Evolutionary conservation across 2,329 filamentous ascomycete species (phyloP).

Genomic region (Colletotrichum sp.): DNA sequence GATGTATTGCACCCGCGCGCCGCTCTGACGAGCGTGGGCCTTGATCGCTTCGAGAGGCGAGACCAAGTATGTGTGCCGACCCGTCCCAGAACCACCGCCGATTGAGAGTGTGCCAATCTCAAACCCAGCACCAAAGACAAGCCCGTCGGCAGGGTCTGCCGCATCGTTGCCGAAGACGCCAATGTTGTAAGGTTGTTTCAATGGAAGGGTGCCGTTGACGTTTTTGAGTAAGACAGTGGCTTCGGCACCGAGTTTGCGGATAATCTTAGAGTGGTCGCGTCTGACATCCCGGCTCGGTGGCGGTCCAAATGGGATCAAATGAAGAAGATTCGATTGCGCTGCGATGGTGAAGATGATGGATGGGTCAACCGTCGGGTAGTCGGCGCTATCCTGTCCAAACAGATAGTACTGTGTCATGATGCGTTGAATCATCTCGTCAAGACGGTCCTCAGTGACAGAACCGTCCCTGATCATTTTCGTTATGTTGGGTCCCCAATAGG

Average conservation of each 20-base stretch:
- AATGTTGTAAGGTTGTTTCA: constrained; percentile 57
- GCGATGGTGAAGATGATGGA: constrained; percentile 6
- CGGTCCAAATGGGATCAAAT: constrained; percentile 31
- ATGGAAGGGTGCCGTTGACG: constrained; percentile 57
- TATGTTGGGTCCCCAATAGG: constrained; percentile 63
- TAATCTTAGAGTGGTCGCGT: constrained; percentile 65
- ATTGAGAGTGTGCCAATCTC: constrained; percentile 68
- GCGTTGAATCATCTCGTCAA: constrained; percentile 71
- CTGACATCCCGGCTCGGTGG: constrained; percentile 59
- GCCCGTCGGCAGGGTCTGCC: constrained; percentile 41
- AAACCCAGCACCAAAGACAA: constrained; percentile 50
- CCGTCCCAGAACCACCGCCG: constrained; percentile 69
- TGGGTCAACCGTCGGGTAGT: constrained; percentile 46
- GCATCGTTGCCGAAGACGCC: constrained; percentile 72
- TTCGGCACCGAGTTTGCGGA: constrained; percentile 58
- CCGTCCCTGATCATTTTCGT: constrained; percentile 63
- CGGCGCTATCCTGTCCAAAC: constrained; percentile 51
- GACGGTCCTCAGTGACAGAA: constrained; percentile 60
- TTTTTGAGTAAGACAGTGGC: constrained; percentile 74
- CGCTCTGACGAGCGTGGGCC: constrained; percentile 57
- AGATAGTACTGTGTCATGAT: constrained; percentile 69
- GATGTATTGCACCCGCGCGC: constrained; percentile 58
- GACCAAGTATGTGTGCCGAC: constrained; percentile 68
- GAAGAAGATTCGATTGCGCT: constrained; percentile 2
- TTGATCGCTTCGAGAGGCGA: constrained; percentile 71